Conservation (phyloP, 352 stramenopile genomes). For the Thraustochytrium aureum region DNA sequence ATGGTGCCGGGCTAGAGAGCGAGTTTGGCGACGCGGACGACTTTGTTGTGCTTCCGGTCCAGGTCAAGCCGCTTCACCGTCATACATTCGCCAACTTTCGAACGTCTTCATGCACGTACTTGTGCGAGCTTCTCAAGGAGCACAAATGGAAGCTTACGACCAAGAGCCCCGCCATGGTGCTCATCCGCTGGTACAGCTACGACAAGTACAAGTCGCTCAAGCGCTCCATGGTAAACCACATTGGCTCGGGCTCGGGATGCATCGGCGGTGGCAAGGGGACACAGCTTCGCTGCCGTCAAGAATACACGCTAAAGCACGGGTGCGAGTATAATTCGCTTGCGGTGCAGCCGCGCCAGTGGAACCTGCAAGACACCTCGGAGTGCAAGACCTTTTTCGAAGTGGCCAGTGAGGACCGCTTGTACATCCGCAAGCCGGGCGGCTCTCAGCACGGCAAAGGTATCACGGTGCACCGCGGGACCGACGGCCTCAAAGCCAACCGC, state of each 20-base stretch:
- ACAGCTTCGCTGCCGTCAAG: slow-evolving; percentile 40
- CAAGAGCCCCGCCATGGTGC: slow-evolving; percentile 19
- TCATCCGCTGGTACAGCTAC: slow-evolving; percentile 51
- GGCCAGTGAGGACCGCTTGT: neutral
- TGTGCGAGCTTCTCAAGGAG: slow-evolving; percentile 24
- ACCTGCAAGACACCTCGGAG: slow-evolving; percentile 17
- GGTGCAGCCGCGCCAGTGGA: slow-evolving; percentile 9
- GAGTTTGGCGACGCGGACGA: neutral
- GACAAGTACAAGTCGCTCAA: slow-evolving; percentile 54
- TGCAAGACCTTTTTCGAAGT: slow-evolving; percentile 39
- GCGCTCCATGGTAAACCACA: slow-evolving; percentile 50
- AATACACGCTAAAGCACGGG: neutral
- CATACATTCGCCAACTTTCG: slow-evolving; percentile 37
- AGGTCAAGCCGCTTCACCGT: slow-evolving; percentile 18
- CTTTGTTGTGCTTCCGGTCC: neutral
- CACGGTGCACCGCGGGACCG: slow-evolving; percentile 22
- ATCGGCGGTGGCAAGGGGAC: slow-evolving; percentile 40
- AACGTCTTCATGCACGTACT: slow-evolving; percentile 1
- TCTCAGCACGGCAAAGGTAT: neutral
- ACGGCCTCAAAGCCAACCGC: slow-evolving; percentile 9
- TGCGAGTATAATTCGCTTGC: slow-evolving; percentile 16
- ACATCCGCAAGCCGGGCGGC: slow-evolving; percentile 33
- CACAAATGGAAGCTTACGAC: slow-evolving; percentile 36
- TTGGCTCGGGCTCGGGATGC: slow-evolving; percentile 10
- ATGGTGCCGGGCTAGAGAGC: no score